Percentiles rank a stretch among this genome's conserved stretches.
These are phyloP conservation scores for Pseudisothecium myosuroides DNA, from an alignment of 225 moss, liverwort and hornwort species.

Conservation along the genomic window DNA sequence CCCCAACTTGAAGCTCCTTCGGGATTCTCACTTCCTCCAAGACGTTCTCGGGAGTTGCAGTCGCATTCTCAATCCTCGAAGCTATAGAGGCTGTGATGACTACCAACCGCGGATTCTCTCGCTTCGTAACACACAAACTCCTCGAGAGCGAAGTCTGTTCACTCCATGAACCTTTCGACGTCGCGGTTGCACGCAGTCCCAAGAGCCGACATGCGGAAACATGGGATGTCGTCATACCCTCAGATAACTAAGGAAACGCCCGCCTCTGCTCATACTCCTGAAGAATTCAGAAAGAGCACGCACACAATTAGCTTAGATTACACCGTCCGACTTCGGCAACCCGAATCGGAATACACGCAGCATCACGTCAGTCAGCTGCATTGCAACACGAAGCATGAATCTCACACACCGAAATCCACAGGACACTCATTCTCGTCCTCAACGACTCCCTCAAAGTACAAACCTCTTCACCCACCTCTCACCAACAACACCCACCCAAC, in stretches of 20 bases:
- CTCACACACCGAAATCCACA: neutral
- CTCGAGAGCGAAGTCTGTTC: neutral
- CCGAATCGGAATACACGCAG: neutral
- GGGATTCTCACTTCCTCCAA: neutral
- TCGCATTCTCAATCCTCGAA: neutral
- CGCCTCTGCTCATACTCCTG: neutral
- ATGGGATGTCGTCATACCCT: neutral
- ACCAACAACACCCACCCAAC: neutral
- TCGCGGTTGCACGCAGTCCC: neutral
- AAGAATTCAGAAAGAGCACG: neutral
- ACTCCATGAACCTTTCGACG: neutral
- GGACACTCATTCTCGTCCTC: neutral
- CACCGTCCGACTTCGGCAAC: neutral
- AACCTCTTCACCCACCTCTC: neutral
- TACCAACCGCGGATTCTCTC: neutral
- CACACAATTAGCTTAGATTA: neutral
- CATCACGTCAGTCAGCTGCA: neutral
- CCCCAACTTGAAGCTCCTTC: conserved; percentile 12
- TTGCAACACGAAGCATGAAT: neutral
- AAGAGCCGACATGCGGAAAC: neutral
- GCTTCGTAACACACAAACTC: neutral
- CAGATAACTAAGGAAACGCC: neutral
- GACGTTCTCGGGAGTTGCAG: neutral
- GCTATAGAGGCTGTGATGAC: neutral
- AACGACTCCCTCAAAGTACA: neutral